These are phyloP conservation scores for Mycosarcoma mackinlayi DNA, from an alignment of 1,284 basidiomycete genomes.

Conservation along the genomic window DNA sequence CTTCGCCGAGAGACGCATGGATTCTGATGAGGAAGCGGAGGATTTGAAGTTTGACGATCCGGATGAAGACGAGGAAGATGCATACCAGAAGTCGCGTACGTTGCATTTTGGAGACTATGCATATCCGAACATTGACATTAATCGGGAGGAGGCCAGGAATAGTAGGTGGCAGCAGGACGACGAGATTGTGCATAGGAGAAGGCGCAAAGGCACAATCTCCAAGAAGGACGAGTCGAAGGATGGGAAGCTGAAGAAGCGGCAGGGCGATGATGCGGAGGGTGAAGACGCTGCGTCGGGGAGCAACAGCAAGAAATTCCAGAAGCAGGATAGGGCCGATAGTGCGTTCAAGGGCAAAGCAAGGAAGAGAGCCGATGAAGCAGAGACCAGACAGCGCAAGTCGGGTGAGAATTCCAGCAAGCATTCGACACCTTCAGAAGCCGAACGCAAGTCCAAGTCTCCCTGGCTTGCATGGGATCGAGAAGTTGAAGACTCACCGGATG, in stretches of 20 bases:
- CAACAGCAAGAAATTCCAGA: not conserved
- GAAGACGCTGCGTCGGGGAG: conserved; percentile 9
- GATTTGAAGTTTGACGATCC: conserved; percentile 76
- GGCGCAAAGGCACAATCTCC: conserved; percentile 32
- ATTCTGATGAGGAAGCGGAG: conserved; percentile 70
- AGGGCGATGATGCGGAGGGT: not conserved
- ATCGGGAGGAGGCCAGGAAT: conserved; percentile 72
- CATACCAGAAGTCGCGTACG: conserved; percentile 78
- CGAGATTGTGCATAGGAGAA: conserved; percentile 45
- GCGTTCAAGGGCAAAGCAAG: conserved; percentile 24
- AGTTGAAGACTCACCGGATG: not conserved
- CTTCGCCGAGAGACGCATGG: conserved; percentile 49
- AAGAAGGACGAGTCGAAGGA: conserved; percentile 21
- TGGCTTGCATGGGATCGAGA: conserved; percentile 43
- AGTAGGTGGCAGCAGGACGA: conserved; percentile 46
- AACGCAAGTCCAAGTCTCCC: conserved; percentile 24
- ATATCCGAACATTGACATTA: conserved; percentile 88
- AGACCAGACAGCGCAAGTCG: not conserved
- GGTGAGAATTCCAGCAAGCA: conserved; percentile 6
- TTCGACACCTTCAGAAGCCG: conserved; percentile 1
- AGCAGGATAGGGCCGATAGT: conserved; percentile 1
- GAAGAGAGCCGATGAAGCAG: not conserved
- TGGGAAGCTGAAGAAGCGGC: conserved; percentile 8
- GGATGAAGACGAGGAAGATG: conserved; percentile 75
- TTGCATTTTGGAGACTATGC: conserved; percentile 91